phyloP scores from a whole-genome alignment of 164 flowering plant species.

The Annona squamosa region DNA sequence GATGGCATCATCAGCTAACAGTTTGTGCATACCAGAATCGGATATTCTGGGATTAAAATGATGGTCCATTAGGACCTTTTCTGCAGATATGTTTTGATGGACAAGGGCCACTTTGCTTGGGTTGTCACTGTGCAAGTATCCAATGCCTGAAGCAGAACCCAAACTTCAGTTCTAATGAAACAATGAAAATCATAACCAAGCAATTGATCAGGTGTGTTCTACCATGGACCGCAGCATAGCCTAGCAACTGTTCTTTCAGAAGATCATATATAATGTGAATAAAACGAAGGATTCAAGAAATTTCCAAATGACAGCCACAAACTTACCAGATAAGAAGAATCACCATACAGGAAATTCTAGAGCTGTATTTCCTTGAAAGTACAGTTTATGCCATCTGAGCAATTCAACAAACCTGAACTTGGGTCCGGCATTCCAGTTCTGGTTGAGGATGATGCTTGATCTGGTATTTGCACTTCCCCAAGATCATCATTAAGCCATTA shows the following conservation, averaged over 20 bases:
- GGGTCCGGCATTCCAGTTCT: background rate
- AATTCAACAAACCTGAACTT: background rate
- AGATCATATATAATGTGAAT: background rate
- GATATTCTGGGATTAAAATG: slow-evolving; percentile 59
- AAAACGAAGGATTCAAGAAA: background rate
- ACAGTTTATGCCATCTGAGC: background rate
- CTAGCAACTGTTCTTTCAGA: background rate
- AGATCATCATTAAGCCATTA: too few relatives aligned
- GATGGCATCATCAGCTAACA: slow-evolving; percentile 75
- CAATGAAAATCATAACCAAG: background rate
- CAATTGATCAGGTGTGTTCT: background rate
- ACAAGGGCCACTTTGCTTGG: slow-evolving; percentile 53
- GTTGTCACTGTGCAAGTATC: slow-evolving; percentile 51
- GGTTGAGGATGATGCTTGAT: background rate
- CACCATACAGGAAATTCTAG: too few relatives aligned
- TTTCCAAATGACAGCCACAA: background rate
- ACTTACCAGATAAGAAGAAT: background rate
- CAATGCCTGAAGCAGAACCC: slow-evolving; percentile 47
- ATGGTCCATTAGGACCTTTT: slow-evolving; percentile 76
- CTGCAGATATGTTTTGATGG: slow-evolving; percentile 84
- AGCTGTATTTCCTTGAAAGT: background rate
- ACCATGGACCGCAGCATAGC: background rate
- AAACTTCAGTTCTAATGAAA: background rate
- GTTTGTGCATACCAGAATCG: slow-evolving; percentile 74
- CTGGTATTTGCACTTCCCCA: background rate